Conservation (phyloP, 176 grass and related monocot genomes). For the Lolium rigidum region DNA sequence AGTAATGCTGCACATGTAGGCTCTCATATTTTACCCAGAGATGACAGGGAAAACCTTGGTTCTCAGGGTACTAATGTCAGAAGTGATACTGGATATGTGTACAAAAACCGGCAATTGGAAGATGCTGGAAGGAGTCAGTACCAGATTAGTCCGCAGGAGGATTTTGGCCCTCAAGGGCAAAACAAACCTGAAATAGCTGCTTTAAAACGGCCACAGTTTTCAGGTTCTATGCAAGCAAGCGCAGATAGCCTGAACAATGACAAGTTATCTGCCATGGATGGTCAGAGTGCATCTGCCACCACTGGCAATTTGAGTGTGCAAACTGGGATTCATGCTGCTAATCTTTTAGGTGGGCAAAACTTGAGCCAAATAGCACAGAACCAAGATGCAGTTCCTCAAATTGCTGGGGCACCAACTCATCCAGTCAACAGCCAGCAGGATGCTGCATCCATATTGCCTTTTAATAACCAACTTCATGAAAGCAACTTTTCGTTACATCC, state of each 20-base stretch:
- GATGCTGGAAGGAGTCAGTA: constrained; percentile 46
- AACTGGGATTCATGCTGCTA: constrained; percentile 46
- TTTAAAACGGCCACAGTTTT: constrained; percentile 40
- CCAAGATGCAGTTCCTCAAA: constrained; percentile 53
- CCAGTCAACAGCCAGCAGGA: constrained; percentile 50
- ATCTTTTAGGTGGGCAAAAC: constrained; percentile 42
- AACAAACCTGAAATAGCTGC: constrained; percentile 45
- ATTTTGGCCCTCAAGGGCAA: constrained; percentile 44
- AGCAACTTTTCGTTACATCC: constrained; percentile 47
- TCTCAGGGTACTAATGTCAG: constrained; percentile 44
- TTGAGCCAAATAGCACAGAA: constrained; percentile 38
- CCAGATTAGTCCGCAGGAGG: constrained; percentile 46
- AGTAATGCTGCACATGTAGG: constrained; percentile 38
- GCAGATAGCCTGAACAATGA: constrained; percentile 37
- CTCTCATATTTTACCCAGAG: constrained; percentile 49
- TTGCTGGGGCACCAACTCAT: constrained; percentile 43
- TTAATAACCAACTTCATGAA: constrained; percentile 56
- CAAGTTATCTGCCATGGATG: constrained; percentile 25
- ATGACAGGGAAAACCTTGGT: constrained; percentile 47
- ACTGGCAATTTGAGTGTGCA: constrained; percentile 44
- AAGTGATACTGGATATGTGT: constrained; percentile 46
- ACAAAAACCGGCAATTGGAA: constrained; percentile 42
- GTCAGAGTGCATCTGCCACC: constrained; percentile 36
- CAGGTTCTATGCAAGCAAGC: constrained; percentile 29
- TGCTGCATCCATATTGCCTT: constrained; percentile 40